Conservation (phyloP, 768 basidiomycete genomes). For the Infundibulicybe gibba region DNA sequence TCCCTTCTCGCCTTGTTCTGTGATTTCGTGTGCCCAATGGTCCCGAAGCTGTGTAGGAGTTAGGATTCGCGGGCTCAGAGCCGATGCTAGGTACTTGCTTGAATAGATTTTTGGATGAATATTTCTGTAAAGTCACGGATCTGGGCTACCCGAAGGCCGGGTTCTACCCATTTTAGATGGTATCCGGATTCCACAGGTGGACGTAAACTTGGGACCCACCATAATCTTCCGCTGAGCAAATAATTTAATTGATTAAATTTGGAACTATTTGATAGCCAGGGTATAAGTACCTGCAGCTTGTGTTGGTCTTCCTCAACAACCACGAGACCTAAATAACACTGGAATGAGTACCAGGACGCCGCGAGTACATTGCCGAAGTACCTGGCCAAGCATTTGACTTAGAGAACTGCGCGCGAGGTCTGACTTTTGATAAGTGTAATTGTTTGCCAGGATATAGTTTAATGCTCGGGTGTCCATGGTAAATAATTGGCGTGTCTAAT, state of each 20-base stretch:
- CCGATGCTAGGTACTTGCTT: conserved; percentile 25
- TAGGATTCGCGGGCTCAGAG: neutral
- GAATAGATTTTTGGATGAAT: conserved; percentile 51
- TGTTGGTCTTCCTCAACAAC: conserved; percentile 46
- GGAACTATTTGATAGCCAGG: neutral
- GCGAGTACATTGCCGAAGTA: neutral
- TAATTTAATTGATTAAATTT: neutral
- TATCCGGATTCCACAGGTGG: neutral
- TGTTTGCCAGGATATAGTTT: conserved; percentile 59
- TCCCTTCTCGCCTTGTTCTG: conserved; percentile 17
- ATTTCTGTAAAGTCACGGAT: conserved; percentile 54
- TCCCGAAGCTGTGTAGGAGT: conserved; percentile 41
- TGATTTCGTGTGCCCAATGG: conserved; percentile 33
- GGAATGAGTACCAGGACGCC: neutral
- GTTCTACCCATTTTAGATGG: conserved; percentile 34
- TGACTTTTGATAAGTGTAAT: conserved; percentile 54
- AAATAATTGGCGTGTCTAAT: conserved; percentile 37
- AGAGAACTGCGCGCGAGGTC: conserved; percentile 32
- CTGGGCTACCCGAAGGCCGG: conserved; percentile 63
- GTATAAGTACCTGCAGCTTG: conserved; percentile 33
- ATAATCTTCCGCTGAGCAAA: conserved; percentile 36
- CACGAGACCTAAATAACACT: conserved; percentile 37
- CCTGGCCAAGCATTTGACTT: conserved; percentile 38
- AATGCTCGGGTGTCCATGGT: conserved; percentile 63
- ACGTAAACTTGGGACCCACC: conserved; percentile 20